Evolutionary conservation across 768 basidiomycete species (phyloP), one percentile per base, ranked within the genome.

Genomic region (Xerocomellus dryophilus): DNA sequence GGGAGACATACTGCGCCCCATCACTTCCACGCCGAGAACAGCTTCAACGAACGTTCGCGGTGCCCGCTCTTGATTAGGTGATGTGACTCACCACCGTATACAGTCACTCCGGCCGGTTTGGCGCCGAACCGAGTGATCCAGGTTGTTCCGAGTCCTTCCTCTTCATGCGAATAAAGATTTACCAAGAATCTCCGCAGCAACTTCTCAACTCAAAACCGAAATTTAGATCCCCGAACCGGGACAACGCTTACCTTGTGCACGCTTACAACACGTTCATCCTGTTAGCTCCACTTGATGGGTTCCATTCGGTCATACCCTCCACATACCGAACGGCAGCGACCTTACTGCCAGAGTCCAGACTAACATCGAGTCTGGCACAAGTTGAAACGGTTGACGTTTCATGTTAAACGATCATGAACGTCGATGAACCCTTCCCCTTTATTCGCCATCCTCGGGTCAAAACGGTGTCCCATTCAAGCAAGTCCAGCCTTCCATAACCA

Each of bases 361-460:
- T 11, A 17, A 12, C n/a, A 29, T 29, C 2, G 17, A 31, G 17
- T 25, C 38, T 53, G 23, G 50, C 29, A 18, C 51, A 12, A 18
- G 39, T 29, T 54, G 53, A 54, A 54, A 54, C 53, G 5, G 8
- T 36, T 23, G 41, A 36, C 17, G 53, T 54, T 54, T 55, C 53
- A 54, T 9, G 11, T 23, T 34, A 3, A 38, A n/a, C 14, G n/a
- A 14, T 4, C 32, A 43, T 46, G 9, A 31, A 27, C 14, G 14
- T n/a, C 14, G 36, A 32, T n/a, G 29, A 7, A 27, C 29, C 29
- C 21, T 21, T 17, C 29, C 29, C 29, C 29, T 29, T 29, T 0
- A 29, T 29, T 10, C 21, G 25, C n/a, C 20, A 12, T 11, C 18
- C 7, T 8, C 51, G 50, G 50, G 41, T 53, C 39, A 32, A 34